phyloP scores from a whole-genome alignment of 1,284 basidiomycete genomes.

The Cryptococcus floricola region DNA sequence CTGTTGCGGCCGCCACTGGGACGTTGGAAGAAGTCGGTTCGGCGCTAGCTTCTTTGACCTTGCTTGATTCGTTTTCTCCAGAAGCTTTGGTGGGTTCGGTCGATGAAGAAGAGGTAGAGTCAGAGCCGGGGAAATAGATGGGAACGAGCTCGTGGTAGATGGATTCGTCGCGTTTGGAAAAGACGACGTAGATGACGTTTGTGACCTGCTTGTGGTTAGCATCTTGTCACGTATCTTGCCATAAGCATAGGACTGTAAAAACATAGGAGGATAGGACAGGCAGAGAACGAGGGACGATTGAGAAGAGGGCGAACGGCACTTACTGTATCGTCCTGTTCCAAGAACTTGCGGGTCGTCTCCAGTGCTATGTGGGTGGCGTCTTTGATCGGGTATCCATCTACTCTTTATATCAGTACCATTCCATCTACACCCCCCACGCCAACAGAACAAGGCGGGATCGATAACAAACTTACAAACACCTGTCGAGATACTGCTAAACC shows the following conservation, averaged over 20 bases:
- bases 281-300: too few species aligned
- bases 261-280: too few species aligned
- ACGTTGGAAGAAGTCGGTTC: too few species aligned
- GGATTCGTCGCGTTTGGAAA: slow-evolving; percentile 37
- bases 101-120: too few species aligned
- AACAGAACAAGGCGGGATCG: background rate
- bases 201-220: slow-evolving; percentile 24
- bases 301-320: slow-evolving; percentile 5
- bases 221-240: background rate
- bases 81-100: too few species aligned
- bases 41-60: too few species aligned
- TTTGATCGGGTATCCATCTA: slow-evolving; percentile 48
- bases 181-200: slow-evolving; percentile 45
- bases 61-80: too few species aligned
- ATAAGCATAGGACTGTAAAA: background rate
- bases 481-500: slow-evolving; percentile 47
- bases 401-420: background rate
- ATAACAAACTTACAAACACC: slow-evolving; percentile 40
- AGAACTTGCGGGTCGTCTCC: slow-evolving; percentile 33
- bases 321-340: slow-evolving; percentile 28
- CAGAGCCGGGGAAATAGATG: slow-evolving; percentile 28
- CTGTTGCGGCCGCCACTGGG: too few species aligned
- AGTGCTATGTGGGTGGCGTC: slow-evolving; percentile 44
- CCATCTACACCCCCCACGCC: background rate
- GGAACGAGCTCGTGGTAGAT: slow-evolving; percentile 33